Percentiles rank a stretch among this genome's conserved stretches.
phyloP scores from a whole-genome alignment of 805 yeast species.

The Nakazawaea wickerhamii region DNA sequence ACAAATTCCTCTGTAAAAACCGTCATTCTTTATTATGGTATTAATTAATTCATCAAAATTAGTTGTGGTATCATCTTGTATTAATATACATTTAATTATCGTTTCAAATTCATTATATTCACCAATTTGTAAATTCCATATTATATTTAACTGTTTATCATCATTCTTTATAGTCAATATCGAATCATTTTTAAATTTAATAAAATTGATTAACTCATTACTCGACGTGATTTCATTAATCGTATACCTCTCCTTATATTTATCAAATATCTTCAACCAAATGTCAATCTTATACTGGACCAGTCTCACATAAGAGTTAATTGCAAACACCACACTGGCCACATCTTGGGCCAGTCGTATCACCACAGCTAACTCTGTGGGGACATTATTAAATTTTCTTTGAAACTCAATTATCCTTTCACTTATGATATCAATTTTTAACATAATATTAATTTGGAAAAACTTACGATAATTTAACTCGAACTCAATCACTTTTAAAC shows the following conservation, averaged over 20 bases:
- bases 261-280: slow-evolving; percentile 18
- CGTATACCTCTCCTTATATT: slow-evolving; percentile 11
- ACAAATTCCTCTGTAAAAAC: slow-evolving; percentile 5
- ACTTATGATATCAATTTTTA: slow-evolving; percentile 12
- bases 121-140: slow-evolving; percentile 10
- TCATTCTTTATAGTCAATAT: background rate
- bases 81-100: slow-evolving; percentile 4
- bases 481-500: slow-evolving; percentile 12
- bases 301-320: slow-evolving; percentile 21
- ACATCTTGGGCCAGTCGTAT: slow-evolving; percentile 4
- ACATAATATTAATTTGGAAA: slow-evolving; percentile 15
- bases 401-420: slow-evolving; percentile 15
- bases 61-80: background rate
- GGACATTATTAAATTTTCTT: slow-evolving; percentile 16
- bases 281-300: slow-evolving; percentile 16
- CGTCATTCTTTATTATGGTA: slow-evolving; percentile 8
- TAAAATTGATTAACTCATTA: slow-evolving; percentile 4
- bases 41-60: slow-evolving; percentile 10
- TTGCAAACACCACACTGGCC: slow-evolving; percentile 20
- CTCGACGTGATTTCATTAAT: slow-evolving; percentile 16
- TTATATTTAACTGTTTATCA: slow-evolving; percentile 1
- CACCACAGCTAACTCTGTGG: slow-evolving; percentile 12
- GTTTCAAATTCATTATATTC: slow-evolving; percentile 11
- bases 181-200: slow-evolving; percentile 11
- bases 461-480: slow-evolving; percentile 15